Percentiles rank a stretch among this genome's conserved stretches.
phyloP scores from a whole-genome alignment of 2,329 filamentous ascomycete species.

The Aspergillus sergii region DNA sequence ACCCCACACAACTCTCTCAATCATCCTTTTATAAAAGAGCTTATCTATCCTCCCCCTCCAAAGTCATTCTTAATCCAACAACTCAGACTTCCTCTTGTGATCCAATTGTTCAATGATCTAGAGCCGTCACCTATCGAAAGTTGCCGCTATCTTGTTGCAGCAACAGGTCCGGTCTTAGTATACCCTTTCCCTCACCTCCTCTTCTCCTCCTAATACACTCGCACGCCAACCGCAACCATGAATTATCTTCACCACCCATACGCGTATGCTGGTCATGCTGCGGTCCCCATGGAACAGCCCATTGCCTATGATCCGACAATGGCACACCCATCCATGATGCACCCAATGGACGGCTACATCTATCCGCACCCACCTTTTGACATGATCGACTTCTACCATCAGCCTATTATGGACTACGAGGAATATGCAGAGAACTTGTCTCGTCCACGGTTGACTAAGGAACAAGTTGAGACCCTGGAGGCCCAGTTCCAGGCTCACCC shows the following conservation, averaged over 20 bases:
- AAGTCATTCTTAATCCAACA: not conserved
- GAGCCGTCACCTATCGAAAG: not conserved
- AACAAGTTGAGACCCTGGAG: conserved; percentile 54
- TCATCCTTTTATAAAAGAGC: not conserved
- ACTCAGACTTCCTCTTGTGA: conserved; percentile 4
- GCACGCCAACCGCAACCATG: conserved; percentile 30
- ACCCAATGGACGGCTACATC: conserved; percentile 42
- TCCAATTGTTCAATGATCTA: conserved; percentile 17
- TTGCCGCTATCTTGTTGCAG: conserved; percentile 10
- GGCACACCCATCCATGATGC: conserved; percentile 41
- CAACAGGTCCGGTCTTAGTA: conserved; percentile 9
- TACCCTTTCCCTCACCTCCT: conserved; percentile 3
- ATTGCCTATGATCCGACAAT: conserved; percentile 40
- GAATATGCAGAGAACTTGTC: conserved; percentile 52
- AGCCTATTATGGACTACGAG: conserved; percentile 48
- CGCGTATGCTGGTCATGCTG: conserved; percentile 36
- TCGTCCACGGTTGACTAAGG: conserved; percentile 53
- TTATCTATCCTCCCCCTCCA: not conserved
- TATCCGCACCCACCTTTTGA: conserved; percentile 44
- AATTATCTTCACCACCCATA: conserved; percentile 44
- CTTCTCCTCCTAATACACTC: conserved; percentile 12
- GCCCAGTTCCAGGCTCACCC: conserved; percentile 53
- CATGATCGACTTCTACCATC: conserved; percentile 46
- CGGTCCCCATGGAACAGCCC: conserved; percentile 41
- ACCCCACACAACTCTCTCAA: not conserved